Conservation (phyloP, 305 asterid species). For the Euphrasia arctica region DNA sequence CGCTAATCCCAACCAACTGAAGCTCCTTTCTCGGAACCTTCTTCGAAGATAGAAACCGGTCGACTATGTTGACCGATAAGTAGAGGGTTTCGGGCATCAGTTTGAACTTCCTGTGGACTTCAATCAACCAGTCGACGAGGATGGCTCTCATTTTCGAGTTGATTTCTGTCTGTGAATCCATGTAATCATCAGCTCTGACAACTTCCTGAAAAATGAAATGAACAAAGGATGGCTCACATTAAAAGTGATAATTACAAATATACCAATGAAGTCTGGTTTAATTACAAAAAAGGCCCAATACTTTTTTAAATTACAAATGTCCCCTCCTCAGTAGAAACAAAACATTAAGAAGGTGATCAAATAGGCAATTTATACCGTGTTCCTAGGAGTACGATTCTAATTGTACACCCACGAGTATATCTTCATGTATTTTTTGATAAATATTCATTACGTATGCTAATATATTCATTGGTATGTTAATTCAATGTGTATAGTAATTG, state of each 20-base stretch:
- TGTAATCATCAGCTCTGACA: conserved; percentile 43
- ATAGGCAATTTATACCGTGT: no score
- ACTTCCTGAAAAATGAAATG: conserved; percentile 36
- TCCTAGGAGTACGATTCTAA: no score
- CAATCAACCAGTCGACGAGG: conserved; percentile 74
- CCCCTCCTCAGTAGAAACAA: background rate
- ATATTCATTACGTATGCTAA: no score
- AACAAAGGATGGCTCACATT: background rate
- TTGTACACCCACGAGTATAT: no score
- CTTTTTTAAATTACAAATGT: background rate
- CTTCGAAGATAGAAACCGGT: conserved; percentile 51
- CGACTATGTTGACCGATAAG: conserved; percentile 56
- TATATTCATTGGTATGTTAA: no score
- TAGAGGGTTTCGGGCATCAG: conserved; percentile 65
- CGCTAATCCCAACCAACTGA: conserved; percentile 72
- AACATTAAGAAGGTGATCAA: background rate
- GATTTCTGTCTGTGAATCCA: conserved; percentile 57
- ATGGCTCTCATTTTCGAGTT: conserved; percentile 69
- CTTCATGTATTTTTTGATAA: no score
- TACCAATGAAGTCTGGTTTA: background rate
- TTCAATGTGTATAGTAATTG: no score
- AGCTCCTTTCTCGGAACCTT: conserved; percentile 59
- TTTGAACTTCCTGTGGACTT: conserved; percentile 72
- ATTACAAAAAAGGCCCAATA: background rate
- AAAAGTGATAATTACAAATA: background rate